phyloP scores from a whole-genome alignment of 768 basidiomycete genomes.

The Pulveroboletus sp. region DNA sequence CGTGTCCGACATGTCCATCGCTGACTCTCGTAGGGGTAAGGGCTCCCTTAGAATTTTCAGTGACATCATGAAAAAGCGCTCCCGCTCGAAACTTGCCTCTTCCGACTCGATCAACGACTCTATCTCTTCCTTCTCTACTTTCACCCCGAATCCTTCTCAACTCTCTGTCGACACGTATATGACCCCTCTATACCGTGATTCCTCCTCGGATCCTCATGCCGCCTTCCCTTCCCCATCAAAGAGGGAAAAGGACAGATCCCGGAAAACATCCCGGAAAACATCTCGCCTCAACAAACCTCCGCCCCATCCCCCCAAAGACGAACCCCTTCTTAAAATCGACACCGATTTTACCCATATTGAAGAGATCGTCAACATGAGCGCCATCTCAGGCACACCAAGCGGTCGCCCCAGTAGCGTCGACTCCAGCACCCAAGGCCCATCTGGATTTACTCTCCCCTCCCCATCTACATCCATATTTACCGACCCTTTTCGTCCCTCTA shows the following conservation, averaged over 20 bases:
- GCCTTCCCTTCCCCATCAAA: constrained; percentile 14
- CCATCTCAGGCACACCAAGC: constrained; percentile 4
- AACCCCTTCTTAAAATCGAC: constrained; percentile 19
- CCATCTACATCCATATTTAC: constrained; percentile 31
- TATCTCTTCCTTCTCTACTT: constrained; percentile 32
- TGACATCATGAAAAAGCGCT: constrained; percentile 39
- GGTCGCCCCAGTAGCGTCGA: constrained; percentile 20
- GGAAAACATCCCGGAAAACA: constrained; percentile 16
- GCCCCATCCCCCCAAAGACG: constrained; percentile 24
- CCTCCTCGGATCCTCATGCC: constrained; percentile 5
- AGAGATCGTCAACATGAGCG: constrained; percentile 60
- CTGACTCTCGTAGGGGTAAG: constrained; percentile 43
- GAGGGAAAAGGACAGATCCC: constrained; percentile 25
- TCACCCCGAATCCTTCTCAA: constrained; percentile 36
- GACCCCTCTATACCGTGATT: constrained; percentile 1
- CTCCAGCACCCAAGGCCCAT: constrained; percentile 34
- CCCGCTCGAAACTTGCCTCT: constrained; percentile 38
- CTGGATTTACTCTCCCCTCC: constrained; percentile 38
- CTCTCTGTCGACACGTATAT: constrained; percentile 21
- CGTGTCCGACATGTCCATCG: constrained; percentile 34
- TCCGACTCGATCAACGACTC: constrained; percentile 25
- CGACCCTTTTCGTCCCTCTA: constrained; percentile 33
- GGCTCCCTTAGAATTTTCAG: constrained; percentile 40
- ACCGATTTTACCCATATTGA: constrained; percentile 58
- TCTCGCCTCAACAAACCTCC: constrained; percentile 23